phyloP scores from a whole-genome alignment of 768 basidiomycete genomes.

The Paxillus involutus region DNA sequence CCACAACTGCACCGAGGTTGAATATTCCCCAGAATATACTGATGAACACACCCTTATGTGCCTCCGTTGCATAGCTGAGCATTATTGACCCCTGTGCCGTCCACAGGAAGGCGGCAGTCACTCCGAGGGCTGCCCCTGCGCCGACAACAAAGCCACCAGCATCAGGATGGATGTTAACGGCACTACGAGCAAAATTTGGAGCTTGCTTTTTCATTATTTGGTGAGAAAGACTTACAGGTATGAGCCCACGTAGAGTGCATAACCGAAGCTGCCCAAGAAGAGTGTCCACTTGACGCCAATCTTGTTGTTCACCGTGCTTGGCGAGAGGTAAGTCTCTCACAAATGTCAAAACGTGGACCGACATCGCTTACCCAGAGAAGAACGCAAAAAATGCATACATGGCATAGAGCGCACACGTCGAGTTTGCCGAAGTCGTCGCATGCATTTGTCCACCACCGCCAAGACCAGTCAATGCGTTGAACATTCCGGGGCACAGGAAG shows the following conservation, averaged over 20 bases:
- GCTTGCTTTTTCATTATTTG: neutral
- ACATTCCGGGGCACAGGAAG: slow-evolving; percentile 58
- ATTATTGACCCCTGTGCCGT: slow-evolving; percentile 78
- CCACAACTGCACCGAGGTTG: slow-evolving; percentile 78
- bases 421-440: slow-evolving; percentile 61
- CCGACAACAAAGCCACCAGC: slow-evolving; percentile 64
- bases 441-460: slow-evolving; percentile 78
- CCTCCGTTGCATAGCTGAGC: slow-evolving; percentile 77
- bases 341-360: neutral
- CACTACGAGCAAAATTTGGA: slow-evolving; percentile 36
- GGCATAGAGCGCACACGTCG: slow-evolving; percentile 66
- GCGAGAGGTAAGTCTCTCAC: neutral
- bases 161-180: slow-evolving; percentile 64
- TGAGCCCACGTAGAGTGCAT: slow-evolving; percentile 70
- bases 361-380: slow-evolving; percentile 57
- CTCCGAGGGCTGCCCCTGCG: slow-evolving; percentile 68
- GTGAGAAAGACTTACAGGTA: slow-evolving; percentile 50
- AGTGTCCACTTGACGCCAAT: slow-evolving; percentile 73
- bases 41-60: slow-evolving; percentile 71
- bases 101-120: slow-evolving; percentile 72
- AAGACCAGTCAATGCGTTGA: slow-evolving; percentile 75
- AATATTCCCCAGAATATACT: slow-evolving; percentile 81
- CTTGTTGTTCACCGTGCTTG: slow-evolving; percentile 75
- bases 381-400: slow-evolving; percentile 58
- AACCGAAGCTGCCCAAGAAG: slow-evolving; percentile 68